These are phyloP conservation scores for Eucalyptus paniculata DNA, from an alignment of 345 rosid species.

Conservation along the genomic window DNA sequence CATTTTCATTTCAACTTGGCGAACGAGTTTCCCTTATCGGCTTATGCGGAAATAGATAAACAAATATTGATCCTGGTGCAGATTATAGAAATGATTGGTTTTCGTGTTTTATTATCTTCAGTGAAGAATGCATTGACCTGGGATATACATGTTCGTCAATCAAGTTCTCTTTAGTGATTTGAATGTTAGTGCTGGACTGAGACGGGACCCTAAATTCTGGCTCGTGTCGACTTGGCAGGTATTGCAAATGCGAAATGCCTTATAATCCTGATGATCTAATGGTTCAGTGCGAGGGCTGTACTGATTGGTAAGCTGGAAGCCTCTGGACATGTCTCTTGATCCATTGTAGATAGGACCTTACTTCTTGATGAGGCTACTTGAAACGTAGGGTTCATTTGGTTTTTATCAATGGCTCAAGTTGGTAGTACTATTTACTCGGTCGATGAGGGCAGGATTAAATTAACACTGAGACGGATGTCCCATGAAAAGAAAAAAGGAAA, in stretches of 20 bases:
- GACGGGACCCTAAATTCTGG: neutral
- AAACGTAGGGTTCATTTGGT: neutral
- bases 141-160: neutral
- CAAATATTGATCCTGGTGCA: neutral
- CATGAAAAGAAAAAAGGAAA: neutral
- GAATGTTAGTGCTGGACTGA: neutral
- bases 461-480: neutral
- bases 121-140: neutral
- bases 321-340: neutral
- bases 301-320: constrained; percentile 60
- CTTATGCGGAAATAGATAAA: neutral
- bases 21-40: neutral
- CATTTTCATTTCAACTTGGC: neutral
- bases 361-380: neutral
- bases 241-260: constrained; percentile 99
- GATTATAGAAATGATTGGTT: neutral
- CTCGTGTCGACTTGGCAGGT: constrained; percentile 28
- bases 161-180: neutral
- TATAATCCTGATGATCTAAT: constrained; percentile 95
- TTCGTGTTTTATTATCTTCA: neutral
- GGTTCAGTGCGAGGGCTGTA: constrained; percentile 95
- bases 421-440: neutral
- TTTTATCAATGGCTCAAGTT: neutral
- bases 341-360: neutral
- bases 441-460: neutral